Conservation (phyloP, 768 basidiomycete genomes). For the Suillus luteus region DNA sequence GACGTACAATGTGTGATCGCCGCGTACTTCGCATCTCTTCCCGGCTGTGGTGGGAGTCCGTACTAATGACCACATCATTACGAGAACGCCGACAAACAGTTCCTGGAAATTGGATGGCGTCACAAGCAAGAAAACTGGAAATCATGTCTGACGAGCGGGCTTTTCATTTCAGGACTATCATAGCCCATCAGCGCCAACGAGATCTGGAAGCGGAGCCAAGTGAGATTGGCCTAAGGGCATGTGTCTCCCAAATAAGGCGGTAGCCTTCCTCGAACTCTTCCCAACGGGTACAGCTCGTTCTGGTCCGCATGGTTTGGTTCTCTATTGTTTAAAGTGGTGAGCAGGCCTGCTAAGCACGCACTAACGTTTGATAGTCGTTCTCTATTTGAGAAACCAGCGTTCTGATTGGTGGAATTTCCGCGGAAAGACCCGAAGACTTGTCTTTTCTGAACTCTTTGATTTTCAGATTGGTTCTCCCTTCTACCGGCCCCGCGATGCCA, state of each 20-base stretch:
- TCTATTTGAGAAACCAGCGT: not conserved
- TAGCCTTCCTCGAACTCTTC: slow-evolving; percentile 7
- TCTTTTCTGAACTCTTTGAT: not conserved
- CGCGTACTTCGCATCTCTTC: slow-evolving; percentile 33
- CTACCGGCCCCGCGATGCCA: slow-evolving; percentile 3
- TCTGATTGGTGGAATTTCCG: slow-evolving; percentile 5
- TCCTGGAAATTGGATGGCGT: slow-evolving; percentile 7
- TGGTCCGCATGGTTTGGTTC: not conserved
- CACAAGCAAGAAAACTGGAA: slow-evolving; percentile 4
- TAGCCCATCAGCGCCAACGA: slow-evolving; percentile 7
- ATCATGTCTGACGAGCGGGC: slow-evolving; percentile 14
- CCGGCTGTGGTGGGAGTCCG: slow-evolving; percentile 33
- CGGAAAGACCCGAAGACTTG: not conserved
- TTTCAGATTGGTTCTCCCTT: slow-evolving; percentile 2
- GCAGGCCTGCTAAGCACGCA: too few species aligned
- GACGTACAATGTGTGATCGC: slow-evolving; percentile 38
- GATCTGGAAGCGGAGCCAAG: slow-evolving; percentile 6
- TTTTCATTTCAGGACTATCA: slow-evolving; percentile 7
- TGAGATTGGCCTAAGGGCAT: slow-evolving; percentile 8
- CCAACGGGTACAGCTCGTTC: not conserved
- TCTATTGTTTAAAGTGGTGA: not conserved
- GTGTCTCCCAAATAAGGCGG: slow-evolving; percentile 4
- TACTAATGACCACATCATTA: slow-evolving; percentile 36
- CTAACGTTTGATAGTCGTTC: not conserved
- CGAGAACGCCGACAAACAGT: slow-evolving; percentile 26